Base-by-base conservation (phyloP, 2,329 filamentous ascomycete species). In the Colletotrichum sp. region DNA sequence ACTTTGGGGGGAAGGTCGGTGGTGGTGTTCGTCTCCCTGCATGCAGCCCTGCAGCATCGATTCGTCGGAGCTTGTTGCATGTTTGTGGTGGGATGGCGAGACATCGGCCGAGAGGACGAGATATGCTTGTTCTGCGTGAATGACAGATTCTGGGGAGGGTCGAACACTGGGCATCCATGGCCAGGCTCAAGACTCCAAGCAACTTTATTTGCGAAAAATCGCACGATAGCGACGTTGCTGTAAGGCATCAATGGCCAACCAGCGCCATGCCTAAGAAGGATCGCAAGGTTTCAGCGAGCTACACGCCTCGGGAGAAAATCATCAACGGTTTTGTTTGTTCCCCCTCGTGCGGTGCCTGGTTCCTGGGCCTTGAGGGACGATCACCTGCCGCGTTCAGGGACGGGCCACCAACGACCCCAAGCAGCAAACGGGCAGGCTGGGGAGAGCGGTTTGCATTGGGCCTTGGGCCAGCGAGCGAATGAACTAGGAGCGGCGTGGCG, bases 361-460 rank as follows among this genome's bases (percentile, higher is more conserved):
- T 61, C 70, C 70, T 69, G 73, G 57, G 64, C 39, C 22, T 34
- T 32, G 15, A 19, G 16, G 44, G 74, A 67, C 66, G 71, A 76
- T 76, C 71, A 76, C 34, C 65, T 76, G 66, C 60, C 71, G 34
- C 36, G 52, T 70, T 39, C 22, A 65, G 39, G 28, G 28, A 55
- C n/a, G 28, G 61, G 27, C 30, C 28, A 71, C 32, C 28, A 63
- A 55, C 27, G n/a, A 64, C 34, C 22, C 12, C 13, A 66, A 28
- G 22, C 57, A 48, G 57, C 57, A 63, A 34, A 70, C 68, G 57
- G 27, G 55, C 25, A 34, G 44, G 60, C 36, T n/a, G 39, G 34
- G 19, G 25, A 66, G 19, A 66, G 19, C 36, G 59, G 63, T 34
- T 67, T 27, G n/a, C 36, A 60, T 28, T 19, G 64, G 39, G 28